These are phyloP conservation scores for Carex parvula DNA, from an alignment of 176 grass and related monocot genomes.

Conservation along the genomic window DNA sequence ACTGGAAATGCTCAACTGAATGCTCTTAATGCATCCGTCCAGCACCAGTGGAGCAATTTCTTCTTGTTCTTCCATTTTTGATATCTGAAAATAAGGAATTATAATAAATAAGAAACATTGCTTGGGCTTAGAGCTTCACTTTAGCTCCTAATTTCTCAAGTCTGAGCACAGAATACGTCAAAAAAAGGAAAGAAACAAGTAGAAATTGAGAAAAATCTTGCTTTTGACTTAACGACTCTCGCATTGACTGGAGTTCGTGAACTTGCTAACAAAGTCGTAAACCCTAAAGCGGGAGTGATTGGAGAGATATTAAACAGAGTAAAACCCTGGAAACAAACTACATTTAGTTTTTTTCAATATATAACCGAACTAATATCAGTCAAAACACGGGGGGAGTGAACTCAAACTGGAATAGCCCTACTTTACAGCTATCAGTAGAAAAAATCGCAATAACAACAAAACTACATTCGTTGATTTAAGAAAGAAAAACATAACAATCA, in stretches of 20 bases:
- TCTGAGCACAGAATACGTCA: neutral
- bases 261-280: neutral
- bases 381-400: neutral
- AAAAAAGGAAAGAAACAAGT: neutral
- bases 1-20: slow-evolving; percentile 43
- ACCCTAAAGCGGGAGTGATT: neutral
- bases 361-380: neutral
- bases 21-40: slow-evolving; percentile 52
- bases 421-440: neutral
- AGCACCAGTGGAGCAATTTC: slow-evolving; percentile 30
- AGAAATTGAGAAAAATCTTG: neutral
- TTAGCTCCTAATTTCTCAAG: neutral
- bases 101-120: neutral
- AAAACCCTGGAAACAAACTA: slow-evolving; percentile 4
- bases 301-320: neutral
- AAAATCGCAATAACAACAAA: neutral
- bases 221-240: neutral
- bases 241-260: neutral
- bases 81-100: slow-evolving; percentile 15
- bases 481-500: neutral
- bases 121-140: neutral
- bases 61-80: slow-evolving; percentile 52
- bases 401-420: neutral
- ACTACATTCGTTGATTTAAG: neutral
- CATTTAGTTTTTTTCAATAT: neutral